Conservation (phyloP, 2,329 filamentous ascomycete species). For the Pseudogymnoascus sp. region DNA sequence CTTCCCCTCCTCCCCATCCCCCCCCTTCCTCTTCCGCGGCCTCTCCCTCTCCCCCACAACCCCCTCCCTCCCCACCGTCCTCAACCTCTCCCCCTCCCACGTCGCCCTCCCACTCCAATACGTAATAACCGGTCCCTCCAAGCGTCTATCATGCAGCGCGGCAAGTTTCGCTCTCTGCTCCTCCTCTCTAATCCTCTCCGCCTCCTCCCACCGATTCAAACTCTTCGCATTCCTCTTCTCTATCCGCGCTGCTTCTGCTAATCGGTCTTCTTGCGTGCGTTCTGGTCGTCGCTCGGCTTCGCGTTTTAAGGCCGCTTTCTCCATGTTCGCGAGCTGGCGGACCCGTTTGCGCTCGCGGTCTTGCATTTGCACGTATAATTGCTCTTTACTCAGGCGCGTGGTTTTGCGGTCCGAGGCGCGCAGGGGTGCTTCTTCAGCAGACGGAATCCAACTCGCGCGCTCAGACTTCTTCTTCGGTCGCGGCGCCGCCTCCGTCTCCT, state of each 20-base stretch:
- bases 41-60: conserved; percentile 47
- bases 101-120: conserved; percentile 90
- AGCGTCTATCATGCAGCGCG: conserved; percentile 74
- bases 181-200: conserved; percentile 80
- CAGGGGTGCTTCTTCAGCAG: conserved; percentile 50
- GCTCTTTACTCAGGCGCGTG: conserved; percentile 50
- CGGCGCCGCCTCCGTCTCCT: conserved; percentile 28
- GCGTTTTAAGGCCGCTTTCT: conserved; percentile 52
- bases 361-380: conserved; percentile 59
- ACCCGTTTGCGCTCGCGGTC: conserved; percentile 62
- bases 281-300: conserved; percentile 66
- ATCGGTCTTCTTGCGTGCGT: conserved; percentile 78
- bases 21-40: conserved; percentile 43
- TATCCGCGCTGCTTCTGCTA: conserved; percentile 72
- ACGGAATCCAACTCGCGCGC: conserved; percentile 60
- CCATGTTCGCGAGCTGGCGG: conserved; percentile 60
- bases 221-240: conserved; percentile 85
- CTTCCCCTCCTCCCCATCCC: conserved; percentile 38
- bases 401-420: conserved; percentile 54
- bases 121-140: conserved; percentile 82
- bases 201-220: conserved; percentile 86
- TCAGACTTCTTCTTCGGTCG: conserved; percentile 61
- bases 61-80: conserved; percentile 57
- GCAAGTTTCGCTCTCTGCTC: conserved; percentile 76
- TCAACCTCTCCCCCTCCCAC: conserved; percentile 68